Percentiles rank a stretch among this genome's conserved stretches.
Conservation (phyloP, 2,329 filamentous ascomycete genomes). For the Claviceps pusilla region DNA sequence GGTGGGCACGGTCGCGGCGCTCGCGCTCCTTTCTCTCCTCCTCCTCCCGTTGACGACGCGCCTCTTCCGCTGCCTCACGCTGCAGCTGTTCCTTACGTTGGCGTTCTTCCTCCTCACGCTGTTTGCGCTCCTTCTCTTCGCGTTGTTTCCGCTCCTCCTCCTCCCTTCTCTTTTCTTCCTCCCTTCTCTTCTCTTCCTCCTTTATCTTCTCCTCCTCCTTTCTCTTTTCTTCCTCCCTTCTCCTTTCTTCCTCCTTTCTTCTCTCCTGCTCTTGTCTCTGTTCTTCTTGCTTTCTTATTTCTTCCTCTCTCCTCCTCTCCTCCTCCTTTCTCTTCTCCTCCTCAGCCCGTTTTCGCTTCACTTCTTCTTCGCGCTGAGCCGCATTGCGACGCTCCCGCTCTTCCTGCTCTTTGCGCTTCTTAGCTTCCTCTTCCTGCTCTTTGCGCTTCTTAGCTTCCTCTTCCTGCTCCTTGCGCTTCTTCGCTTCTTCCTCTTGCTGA, state of each 20-base stretch:
- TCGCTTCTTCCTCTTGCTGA: slow-evolving; percentile 20
- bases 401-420: slow-evolving; percentile 17
- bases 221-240: slow-evolving; percentile 25
- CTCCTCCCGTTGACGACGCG: slow-evolving; percentile 35
- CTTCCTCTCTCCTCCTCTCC: slow-evolving; percentile 23
- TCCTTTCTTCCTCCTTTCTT: slow-evolving; percentile 22
- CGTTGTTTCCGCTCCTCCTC: slow-evolving; percentile 23
- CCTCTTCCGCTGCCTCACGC: slow-evolving; percentile 33
- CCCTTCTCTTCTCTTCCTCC: slow-evolving; percentile 24
- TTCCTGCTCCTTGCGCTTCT: slow-evolving; percentile 19
- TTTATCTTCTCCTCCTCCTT: slow-evolving; percentile 24
- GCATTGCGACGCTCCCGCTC: slow-evolving; percentile 20
- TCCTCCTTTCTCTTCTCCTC: slow-evolving; percentile 26
- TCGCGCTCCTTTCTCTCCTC: slow-evolving; percentile 37
- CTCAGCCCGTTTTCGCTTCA: slow-evolving; percentile 19
- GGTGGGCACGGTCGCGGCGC: slow-evolving; percentile 26
- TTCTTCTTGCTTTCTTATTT: slow-evolving; percentile 31
- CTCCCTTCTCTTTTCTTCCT: neutral
- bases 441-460: slow-evolving; percentile 17
- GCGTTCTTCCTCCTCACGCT: slow-evolving; percentile 32
- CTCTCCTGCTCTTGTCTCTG: slow-evolving; percentile 25
- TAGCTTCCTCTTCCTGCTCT: slow-evolving; percentile 19
- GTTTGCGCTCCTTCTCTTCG: slow-evolving; percentile 22
- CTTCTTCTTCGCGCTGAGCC: slow-evolving; percentile 22
- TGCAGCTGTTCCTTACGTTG: slow-evolving; percentile 29